Conservation (phyloP, 331 rosid genomes). For the Dryas integrifolia region DNA sequence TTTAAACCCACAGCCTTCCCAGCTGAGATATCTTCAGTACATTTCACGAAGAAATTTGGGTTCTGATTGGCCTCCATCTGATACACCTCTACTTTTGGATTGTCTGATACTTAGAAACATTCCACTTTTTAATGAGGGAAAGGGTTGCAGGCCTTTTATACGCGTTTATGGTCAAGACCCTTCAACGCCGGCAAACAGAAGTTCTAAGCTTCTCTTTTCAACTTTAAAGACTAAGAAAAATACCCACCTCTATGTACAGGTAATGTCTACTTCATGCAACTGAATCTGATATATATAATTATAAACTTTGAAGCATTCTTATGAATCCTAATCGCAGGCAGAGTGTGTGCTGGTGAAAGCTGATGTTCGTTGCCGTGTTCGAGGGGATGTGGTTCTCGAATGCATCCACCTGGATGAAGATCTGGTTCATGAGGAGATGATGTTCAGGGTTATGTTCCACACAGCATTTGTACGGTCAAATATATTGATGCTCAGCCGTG, state of each 20-base stretch:
- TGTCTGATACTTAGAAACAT: slow-evolving; percentile 82
- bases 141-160: slow-evolving; percentile 81
- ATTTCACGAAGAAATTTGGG: slow-evolving; percentile 88
- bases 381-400: slow-evolving; percentile 98
- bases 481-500: slow-evolving; percentile 72
- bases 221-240: slow-evolving; percentile 58
- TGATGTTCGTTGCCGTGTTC: slow-evolving; percentile 78
- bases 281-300: slow-evolving; percentile 34
- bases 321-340: slow-evolving; percentile 69
- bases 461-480: slow-evolving; percentile 91
- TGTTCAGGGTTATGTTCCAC: slow-evolving; percentile 87
- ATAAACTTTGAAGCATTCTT: slow-evolving; percentile 29
- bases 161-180: slow-evolving; percentile 89
- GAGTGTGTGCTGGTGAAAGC: slow-evolving; percentile 84
- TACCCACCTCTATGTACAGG: slow-evolving; percentile 72
- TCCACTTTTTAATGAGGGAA: slow-evolving; percentile 70
- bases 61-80: slow-evolving; percentile 94
- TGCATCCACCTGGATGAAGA: slow-evolving; percentile 76
- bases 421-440: slow-evolving; percentile 67
- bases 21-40: slow-evolving; percentile 93
- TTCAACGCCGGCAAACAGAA: slow-evolving; percentile 65
- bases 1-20: slow-evolving; percentile 94
- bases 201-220: slow-evolving; percentile 87
- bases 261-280: slow-evolving; percentile 39
- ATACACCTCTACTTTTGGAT: slow-evolving; percentile 77